Percentiles rank a stretch among this genome's conserved stretches.
Conservation (phyloP, 1,284 basidiomycete species). For the Rhodotorula sp. region DNA sequence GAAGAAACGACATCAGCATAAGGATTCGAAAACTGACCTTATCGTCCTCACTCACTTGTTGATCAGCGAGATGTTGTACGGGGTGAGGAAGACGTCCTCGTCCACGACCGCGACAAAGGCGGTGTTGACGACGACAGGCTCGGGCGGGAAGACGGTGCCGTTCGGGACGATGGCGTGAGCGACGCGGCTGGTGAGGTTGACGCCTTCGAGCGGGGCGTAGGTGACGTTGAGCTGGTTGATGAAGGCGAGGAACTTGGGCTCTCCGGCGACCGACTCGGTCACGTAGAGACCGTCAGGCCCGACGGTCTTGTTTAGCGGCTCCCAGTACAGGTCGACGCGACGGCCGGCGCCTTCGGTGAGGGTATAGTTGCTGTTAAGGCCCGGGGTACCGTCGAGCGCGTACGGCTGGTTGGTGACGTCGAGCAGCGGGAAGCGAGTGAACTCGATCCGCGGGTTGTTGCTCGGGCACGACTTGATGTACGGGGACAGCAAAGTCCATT, state of each 20-base stretch:
- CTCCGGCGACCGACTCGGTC: constrained; percentile 56
- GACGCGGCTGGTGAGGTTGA: constrained; percentile 2
- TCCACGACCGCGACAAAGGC: constrained; percentile 61
- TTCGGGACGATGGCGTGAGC: constrained; percentile 49
- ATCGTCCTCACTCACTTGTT: not conserved
- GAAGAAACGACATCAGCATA: not conserved
- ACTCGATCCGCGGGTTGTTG: constrained; percentile 25
- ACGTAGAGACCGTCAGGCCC: constrained; percentile 58
- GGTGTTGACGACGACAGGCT: constrained; percentile 53
- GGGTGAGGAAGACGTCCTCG: constrained; percentile 58
- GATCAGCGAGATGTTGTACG: constrained; percentile 48
- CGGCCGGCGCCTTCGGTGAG: constrained; percentile 54
- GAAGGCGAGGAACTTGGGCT: constrained; percentile 57
- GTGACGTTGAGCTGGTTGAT: constrained; percentile 65
- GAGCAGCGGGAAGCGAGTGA: constrained; percentile 54
- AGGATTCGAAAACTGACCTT: not conserved
- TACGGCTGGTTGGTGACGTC: constrained; percentile 51
- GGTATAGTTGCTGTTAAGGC: constrained; percentile 58
- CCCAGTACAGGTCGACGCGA: constrained; percentile 59
- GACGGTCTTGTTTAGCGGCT: constrained; percentile 57
- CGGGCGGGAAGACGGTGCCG: constrained; percentile 39
- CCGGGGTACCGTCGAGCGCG: constrained; percentile 46
- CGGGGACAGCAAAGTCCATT: constrained; percentile 61
- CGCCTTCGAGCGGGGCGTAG: constrained; percentile 42
- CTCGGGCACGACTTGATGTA: constrained; percentile 61